Conservation (phyloP, 2,329 filamentous ascomycete genomes). For the Trichoderma sp. region DNA sequence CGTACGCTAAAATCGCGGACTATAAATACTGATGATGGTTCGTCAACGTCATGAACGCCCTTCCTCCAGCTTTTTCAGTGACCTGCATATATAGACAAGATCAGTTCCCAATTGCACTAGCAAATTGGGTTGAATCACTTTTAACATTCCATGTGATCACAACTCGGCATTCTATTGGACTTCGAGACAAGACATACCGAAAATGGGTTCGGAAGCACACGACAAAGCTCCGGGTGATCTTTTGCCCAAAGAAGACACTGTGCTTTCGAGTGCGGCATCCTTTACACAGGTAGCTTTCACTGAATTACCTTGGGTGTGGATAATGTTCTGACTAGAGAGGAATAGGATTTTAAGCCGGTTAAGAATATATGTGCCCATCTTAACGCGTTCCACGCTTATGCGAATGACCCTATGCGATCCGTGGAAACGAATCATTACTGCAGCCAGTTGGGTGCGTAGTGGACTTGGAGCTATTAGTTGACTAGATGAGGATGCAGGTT, state of each 20-base stretch:
- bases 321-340: neutral
- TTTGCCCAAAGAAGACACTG: conserved; percentile 53
- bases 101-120: neutral
- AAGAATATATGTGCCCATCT: conserved; percentile 78
- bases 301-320: neutral
- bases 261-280: conserved; percentile 61
- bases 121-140: no score
- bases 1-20: neutral
- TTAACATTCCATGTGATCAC: neutral
- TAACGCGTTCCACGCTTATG: conserved; percentile 84
- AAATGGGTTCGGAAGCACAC: neutral
- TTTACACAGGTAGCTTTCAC: conserved; percentile 48
- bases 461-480: neutral
- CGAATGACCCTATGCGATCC: conserved; percentile 63
- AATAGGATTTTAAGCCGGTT: conserved; percentile 64
- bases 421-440: conserved; percentile 87
- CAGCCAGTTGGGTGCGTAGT: conserved; percentile 58
- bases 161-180: neutral
- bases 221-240: conserved; percentile 42
- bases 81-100: neutral
- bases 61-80: neutral
- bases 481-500: conserved; percentile 37
- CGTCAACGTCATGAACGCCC: neutral
- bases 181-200: neutral
- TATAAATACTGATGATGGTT: neutral